Evolutionary conservation across 257 asterid genomes (phyloP), one percentile per base, ranked within the genome.

Genomic region (Solanum bulbocastanum): DNA sequence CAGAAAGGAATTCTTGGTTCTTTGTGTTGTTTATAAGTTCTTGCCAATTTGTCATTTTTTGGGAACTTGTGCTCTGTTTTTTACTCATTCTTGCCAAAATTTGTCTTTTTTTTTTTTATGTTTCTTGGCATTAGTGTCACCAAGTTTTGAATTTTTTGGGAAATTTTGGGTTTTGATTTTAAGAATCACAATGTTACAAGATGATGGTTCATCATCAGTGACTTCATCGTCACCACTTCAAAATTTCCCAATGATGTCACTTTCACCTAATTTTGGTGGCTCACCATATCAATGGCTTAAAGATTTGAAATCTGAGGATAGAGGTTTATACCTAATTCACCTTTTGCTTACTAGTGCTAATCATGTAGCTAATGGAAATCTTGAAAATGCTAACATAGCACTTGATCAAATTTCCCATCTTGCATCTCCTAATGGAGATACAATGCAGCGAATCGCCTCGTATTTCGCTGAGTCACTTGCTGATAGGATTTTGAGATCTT

Each of bases 391-490:
- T 2, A 97, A 97, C 90, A 89, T 91, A 85, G 94, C 96, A 89
- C 99, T 97, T 9, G 99, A 97, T 83, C 98, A 97, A 86, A 96
- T 97, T 58, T 97, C 98, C 66, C 95, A 93, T 60, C 98, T 97
- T 5, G 96, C 99, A 33, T 94, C 96, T 9, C 96, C 98, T 10
- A 92, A 93, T 30, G 98, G 99, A 46, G 98, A 97, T 83, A 96
- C 99, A 8, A 96, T 97, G 98, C 99, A 97, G 89, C 92, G 98
- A 82, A 94, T 97, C 36, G 98, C 99, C 35, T 92, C 98, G 1
- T 97, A 96, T 83, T 97, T 96, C 39, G 94, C 98, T 1, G 98
- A 95, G 89, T 96, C 98, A 12, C 90, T 97, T 15, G 99, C 98
- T 33, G 96, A 97, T 86, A 92, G 98, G 91, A 91, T 95, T 88